Conservation (phyloP, 2,329 filamentous ascomycete genomes). For the Fusarium sp. region DNA sequence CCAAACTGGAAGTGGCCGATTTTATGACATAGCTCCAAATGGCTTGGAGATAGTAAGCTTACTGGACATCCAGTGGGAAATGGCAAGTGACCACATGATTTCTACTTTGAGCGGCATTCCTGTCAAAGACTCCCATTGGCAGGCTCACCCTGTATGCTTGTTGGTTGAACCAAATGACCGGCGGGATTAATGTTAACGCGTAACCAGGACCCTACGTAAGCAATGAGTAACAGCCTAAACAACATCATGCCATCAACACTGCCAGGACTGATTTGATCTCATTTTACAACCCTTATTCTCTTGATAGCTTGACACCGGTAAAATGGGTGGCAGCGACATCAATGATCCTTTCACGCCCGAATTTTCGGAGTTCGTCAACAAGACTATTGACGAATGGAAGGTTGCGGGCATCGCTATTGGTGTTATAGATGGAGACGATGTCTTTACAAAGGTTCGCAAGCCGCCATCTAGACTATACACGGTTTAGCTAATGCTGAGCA, state of each 20-base stretch:
- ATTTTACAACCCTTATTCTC: fast-evolving
- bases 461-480: fast-evolving
- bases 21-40: neutral
- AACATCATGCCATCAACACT: neutral
- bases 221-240: neutral
- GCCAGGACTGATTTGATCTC: too few relatives aligned
- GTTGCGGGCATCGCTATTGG: conserved; percentile 47
- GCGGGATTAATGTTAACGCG: neutral
- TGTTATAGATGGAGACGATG: conserved; percentile 44
- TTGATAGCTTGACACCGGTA: neutral
- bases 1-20: neutral
- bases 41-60: neutral
- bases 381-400: conserved; percentile 44
- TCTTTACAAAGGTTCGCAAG: conserved; percentile 43
- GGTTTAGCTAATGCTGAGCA: neutral
- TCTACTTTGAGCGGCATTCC: neutral
- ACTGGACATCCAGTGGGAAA: neutral
- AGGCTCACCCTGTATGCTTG: neutral
- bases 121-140: neutral
- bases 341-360: neutral
- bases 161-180: too few relatives aligned
- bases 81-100: neutral
- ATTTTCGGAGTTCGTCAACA: conserved; percentile 8
- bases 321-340: neutral
- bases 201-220: neutral